These are phyloP conservation scores for Coniosporium apollinis DNA, from an alignment of 495 filamentous ascomycete species.

Conservation along the genomic window DNA sequence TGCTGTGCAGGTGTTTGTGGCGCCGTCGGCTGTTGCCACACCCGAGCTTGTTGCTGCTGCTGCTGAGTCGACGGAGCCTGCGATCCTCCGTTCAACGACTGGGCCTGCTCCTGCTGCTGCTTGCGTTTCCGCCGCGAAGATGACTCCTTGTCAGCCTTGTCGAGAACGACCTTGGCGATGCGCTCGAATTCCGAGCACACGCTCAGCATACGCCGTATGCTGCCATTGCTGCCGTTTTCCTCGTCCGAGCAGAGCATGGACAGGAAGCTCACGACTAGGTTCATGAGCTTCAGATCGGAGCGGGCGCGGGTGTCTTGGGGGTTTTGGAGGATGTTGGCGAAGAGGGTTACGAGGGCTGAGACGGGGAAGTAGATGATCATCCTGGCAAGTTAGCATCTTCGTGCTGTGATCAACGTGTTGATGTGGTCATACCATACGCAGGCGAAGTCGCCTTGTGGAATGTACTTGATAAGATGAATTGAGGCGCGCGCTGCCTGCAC, in stretches of 20 bases:
- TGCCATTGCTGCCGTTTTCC: conserved; percentile 67
- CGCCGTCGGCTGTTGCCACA: not conserved
- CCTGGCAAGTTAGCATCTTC: conserved; percentile 29
- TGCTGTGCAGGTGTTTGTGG: too few species aligned
- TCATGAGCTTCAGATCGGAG: conserved; percentile 82
- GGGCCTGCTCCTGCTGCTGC: conserved; percentile 13
- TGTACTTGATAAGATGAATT: conserved; percentile 87
- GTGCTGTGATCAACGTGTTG: not conserved
- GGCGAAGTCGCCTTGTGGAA: conserved; percentile 83
- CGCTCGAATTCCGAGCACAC: conserved; percentile 91
- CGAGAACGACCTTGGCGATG: conserved; percentile 82
- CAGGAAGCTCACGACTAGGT: conserved; percentile 77
- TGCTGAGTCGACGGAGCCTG: not conserved
- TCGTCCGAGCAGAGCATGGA: conserved; percentile 57
- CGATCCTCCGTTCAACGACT: too few species aligned
- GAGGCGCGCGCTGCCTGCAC: conserved; percentile 84
- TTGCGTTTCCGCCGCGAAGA: conserved; percentile 68
- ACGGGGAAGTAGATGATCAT: conserved; percentile 95
- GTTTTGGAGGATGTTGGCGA: conserved; percentile 94
- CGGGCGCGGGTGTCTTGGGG: conserved; percentile 77
- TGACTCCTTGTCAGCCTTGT: conserved; percentile 72
- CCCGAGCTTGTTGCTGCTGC: not conserved
- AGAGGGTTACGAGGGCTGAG: conserved; percentile 85
- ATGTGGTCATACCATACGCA: conserved; percentile 67
- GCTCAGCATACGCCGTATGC: conserved; percentile 79